Percentiles rank a stretch among this genome's conserved stretches.
phyloP scores from a whole-genome alignment of 2,329 filamentous ascomycete species.

The Sporothrix brasiliensis region DNA sequence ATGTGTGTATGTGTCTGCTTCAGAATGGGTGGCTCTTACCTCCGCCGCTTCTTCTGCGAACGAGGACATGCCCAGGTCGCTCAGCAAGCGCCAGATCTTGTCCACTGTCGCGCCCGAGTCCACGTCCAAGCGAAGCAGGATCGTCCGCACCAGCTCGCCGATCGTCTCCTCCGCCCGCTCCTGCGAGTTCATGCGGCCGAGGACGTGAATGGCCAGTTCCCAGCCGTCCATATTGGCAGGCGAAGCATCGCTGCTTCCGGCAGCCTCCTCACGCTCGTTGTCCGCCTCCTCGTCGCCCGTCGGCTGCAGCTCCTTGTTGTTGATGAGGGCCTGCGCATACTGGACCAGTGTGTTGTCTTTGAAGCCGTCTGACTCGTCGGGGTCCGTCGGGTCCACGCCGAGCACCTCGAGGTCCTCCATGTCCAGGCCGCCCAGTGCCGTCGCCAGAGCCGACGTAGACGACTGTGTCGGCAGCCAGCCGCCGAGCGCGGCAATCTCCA shows the following conservation, averaged over 20 bases:
- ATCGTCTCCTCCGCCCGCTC: conserved; percentile 73
- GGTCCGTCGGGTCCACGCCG: conserved; percentile 63
- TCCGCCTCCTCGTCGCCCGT: conserved; percentile 36
- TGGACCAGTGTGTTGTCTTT: conserved; percentile 78
- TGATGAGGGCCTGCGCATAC: conserved; percentile 72
- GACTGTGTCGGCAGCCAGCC: conserved; percentile 74
- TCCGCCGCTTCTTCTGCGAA: conserved; percentile 82
- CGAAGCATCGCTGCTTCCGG: conserved; percentile 8
- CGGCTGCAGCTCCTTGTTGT: conserved; percentile 54
- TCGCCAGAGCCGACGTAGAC: conserved; percentile 53
- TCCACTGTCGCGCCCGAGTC: conserved; percentile 74
- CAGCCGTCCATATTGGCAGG: conserved; percentile 67
- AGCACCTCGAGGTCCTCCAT: conserved; percentile 84
- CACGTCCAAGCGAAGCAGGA: conserved; percentile 64
- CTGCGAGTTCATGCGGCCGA: conserved; percentile 77
- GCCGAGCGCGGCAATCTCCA: conserved; percentile 80
- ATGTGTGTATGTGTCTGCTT: too few relatives aligned
- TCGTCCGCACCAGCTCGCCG: conserved; percentile 67
- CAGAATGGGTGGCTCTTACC: conserved; percentile 54
- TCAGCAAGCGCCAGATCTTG: conserved; percentile 77
- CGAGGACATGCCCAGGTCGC: conserved; percentile 73
- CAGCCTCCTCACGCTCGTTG: conserved; percentile 40
- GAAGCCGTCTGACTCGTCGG: conserved; percentile 64
- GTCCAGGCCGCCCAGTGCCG: conserved; percentile 65
- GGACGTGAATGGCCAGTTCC: conserved; percentile 82